These are phyloP conservation scores for Herpotrichia juniperi DNA, from an alignment of 2,329 filamentous ascomycete species.

Conservation along the genomic window DNA sequence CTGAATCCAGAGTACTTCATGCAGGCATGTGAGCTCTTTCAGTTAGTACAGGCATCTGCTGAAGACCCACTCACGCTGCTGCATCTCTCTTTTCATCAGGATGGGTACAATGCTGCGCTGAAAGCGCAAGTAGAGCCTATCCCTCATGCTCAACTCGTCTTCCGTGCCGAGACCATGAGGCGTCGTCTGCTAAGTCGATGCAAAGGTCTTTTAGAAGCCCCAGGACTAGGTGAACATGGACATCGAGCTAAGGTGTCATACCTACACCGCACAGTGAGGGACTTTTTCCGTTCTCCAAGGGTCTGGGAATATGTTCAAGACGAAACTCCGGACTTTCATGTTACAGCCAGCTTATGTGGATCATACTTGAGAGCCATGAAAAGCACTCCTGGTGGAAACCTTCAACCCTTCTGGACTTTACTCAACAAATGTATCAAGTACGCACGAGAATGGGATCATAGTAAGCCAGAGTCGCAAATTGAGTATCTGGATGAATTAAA, in stretches of 20 bases:
- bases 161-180: background rate
- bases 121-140: background rate
- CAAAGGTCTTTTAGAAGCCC: background rate
- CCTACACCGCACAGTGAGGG: background rate
- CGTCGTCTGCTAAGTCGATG: background rate
- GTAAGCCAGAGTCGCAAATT: background rate
- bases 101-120: conserved; percentile 4
- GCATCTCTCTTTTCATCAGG: conserved; percentile 15
- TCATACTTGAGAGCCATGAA: background rate
- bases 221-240: background rate
- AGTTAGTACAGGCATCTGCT: conserved; percentile 8
- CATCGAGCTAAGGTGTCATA: background rate
- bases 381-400: background rate
- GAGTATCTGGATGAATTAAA: background rate
- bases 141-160: background rate
- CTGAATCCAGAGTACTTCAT: conserved; percentile 11
- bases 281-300: background rate
- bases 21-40: conserved; percentile 19
- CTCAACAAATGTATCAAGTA: background rate
- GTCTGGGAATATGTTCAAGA: background rate
- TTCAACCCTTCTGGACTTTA: background rate
- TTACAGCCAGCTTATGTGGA: background rate
- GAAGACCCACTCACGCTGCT: conserved; percentile 10
- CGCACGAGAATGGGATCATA: background rate
- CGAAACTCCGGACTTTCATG: background rate